Evolutionary conservation across 2,329 filamentous ascomycete genomes (phyloP).

Genomic region (Trichophyton simii): DNA sequence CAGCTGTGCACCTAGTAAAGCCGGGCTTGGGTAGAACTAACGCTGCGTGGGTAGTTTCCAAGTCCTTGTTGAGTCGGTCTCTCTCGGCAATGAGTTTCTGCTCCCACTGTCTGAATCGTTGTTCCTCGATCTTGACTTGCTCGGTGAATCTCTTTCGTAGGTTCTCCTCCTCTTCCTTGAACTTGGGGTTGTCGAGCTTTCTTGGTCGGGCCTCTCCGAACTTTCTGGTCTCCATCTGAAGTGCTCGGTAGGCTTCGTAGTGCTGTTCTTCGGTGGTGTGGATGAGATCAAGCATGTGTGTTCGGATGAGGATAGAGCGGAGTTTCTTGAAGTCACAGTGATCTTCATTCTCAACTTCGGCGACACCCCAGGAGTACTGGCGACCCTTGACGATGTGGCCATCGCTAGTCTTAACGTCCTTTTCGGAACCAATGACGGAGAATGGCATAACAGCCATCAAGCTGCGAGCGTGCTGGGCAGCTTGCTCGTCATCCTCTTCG

Average conservation of each 20-base stretch:
- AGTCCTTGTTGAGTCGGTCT: constrained; percentile 98
- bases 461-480: constrained; percentile 84
- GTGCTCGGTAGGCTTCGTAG: constrained; percentile 97
- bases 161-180: constrained; percentile 99
- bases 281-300: constrained; percentile 98
- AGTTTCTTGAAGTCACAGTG: constrained; percentile 99
- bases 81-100: constrained; percentile 99
- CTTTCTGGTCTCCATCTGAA: constrained; percentile 99
- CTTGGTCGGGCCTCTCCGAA: constrained; percentile 93
- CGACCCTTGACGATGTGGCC: constrained; percentile 96
- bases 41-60: constrained; percentile 90
- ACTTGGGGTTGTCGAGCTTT: constrained; percentile 99
- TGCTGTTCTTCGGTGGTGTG: constrained; percentile 98
- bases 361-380: constrained; percentile 98
- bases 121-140: constrained; percentile 99
- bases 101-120: constrained; percentile 98
- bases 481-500: constrained; percentile 96
- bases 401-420: constrained; percentile 93
- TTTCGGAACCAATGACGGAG: constrained; percentile 96
- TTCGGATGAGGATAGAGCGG: constrained; percentile 94
- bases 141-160: constrained; percentile 98
- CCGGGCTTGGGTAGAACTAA: constrained; percentile 22
- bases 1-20: constrained; percentile 14
- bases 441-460: constrained; percentile 97
- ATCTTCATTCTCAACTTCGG: constrained; percentile 98